A percentile compares a stretch with the other conserved stretches of the same genome.
Conservation (phyloP, 495 filamentous ascomycete species). For the Saxophila tyrrhenica region DNA sequence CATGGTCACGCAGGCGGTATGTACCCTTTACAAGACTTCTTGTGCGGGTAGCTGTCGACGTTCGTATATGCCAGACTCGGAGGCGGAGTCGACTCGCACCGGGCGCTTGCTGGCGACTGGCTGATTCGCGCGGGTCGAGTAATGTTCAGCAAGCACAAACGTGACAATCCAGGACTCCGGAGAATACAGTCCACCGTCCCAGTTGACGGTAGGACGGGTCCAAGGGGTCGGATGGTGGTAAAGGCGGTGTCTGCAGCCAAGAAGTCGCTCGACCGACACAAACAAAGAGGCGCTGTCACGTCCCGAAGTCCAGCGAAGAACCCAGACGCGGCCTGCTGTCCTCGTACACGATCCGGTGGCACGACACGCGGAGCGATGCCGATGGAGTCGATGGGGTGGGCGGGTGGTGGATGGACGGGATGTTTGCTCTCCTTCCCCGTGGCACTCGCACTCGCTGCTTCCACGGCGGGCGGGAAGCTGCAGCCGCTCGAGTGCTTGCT, state of each 20-base stretch:
- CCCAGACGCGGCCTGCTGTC: neutral
- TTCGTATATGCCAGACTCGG: no score
- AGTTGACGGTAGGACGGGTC: neutral
- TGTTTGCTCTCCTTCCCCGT: conserved; percentile 1
- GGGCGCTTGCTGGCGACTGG: neutral
- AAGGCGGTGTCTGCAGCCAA: neutral
- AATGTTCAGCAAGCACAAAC: neutral
- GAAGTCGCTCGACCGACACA: no score
- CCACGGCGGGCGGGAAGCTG: neutral
- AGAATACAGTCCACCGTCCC: neutral
- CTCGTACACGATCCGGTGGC: neutral
- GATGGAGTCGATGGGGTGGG: neutral
- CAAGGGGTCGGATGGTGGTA: neutral
- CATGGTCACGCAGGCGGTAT: conserved; percentile 43
- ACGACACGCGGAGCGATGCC: neutral
- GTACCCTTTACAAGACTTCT: neutral
- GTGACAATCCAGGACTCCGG: neutral
- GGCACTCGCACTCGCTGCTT: neutral
- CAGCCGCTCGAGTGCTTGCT: neutral
- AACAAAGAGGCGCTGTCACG: neutral
- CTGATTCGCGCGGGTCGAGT: neutral
- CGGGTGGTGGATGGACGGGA: neutral
- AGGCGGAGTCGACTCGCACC: no score
- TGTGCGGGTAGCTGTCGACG: no score
- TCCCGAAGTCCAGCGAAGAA: neutral